Base-by-base conservation (phyloP, 495 filamentous ascomycete species). In the Aspergillus asperescens region DNA sequence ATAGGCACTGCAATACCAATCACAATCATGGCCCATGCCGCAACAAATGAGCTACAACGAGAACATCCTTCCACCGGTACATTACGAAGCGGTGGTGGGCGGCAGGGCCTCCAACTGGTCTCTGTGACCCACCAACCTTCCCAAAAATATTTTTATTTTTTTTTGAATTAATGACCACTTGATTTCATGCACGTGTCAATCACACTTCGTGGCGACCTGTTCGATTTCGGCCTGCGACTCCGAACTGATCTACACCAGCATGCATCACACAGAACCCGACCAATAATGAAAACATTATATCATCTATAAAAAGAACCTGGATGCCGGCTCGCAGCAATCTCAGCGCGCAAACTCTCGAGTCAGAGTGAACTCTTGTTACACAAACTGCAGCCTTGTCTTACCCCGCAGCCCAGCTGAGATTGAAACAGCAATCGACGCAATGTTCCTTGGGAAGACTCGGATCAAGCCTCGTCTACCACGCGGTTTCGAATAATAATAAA, bases 1-100 rank as follows among this genome's bases (percentile, higher is more conserved):
- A 19, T 29, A 70, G 62, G 50, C 60, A 23, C 62, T 70, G n/a
- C 71, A 66, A 16, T 75, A 65, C 55, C 65, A 68, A 39, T 73
- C 74, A 52, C 73, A 69, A 29, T 71, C 66, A 52, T 77, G 73
- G 74, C 64, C 66, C 35, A 63, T 58, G 48, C 51, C 65, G 27
- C 69, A 70, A 57, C 64, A 59, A 50, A 55, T 71, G 7, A 62
- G 63, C 19, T 77, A 76, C 58, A 68, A 72, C 16, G 71, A 74
- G 46, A 62, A 64, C 27, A 7, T 44, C 16, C 55, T 61, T 13
- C 54, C 48, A 3, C 39, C 57, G 22, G 48, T 39, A 7, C 43
- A 52, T 13, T 58, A 56, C 19, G 15, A 42, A 4, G n/a, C 43
- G 16, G 18, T 38, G 0, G 40, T 47, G 27, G n/a, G 15, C 9